These are phyloP conservation scores for Albizia julibrissin DNA, from an alignment of 306 rosid species.

Conservation along the genomic window DNA sequence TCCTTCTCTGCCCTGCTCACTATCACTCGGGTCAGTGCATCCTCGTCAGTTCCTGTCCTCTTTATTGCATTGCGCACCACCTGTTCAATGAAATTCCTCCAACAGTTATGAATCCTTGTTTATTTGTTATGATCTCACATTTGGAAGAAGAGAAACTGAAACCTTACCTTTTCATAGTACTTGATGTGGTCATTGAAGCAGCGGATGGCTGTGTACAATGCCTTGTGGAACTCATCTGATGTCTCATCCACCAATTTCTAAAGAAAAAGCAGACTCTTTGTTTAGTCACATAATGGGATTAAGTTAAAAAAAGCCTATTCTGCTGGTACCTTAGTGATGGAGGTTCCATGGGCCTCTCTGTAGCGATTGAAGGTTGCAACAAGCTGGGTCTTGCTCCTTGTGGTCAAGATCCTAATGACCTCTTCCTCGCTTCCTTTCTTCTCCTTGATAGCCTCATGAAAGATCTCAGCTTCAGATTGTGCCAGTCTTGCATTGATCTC, in stretches of 20 bases:
- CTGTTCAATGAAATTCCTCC: constrained; percentile 26
- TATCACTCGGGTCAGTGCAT: constrained; percentile 73
- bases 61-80: constrained; percentile 66
- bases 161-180: constrained; percentile 75
- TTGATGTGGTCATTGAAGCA: constrained; percentile 68
- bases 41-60: constrained; percentile 62
- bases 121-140: background rate
- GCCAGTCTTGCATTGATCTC: constrained; percentile 55
- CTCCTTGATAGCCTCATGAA: constrained; percentile 67
- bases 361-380: constrained; percentile 71
- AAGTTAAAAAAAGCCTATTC: too few relatives aligned
- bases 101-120: constrained; percentile 1
- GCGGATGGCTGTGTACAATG: constrained; percentile 51
- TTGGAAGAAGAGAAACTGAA: background rate
- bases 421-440: constrained; percentile 54
- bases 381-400: constrained; percentile 78
- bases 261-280: too few relatives aligned
- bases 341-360: constrained; percentile 65
- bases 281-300: background rate
- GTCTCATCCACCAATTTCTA: constrained; percentile 59
- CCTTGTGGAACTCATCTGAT: constrained; percentile 53
- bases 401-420: constrained; percentile 68
- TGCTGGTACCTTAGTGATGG: constrained; percentile 68
- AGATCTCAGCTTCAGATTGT: constrained; percentile 63
- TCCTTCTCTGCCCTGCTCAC: constrained; percentile 89